Evolutionary conservation across 2,329 filamentous ascomycete genomes (phyloP).

Genomic region (Exophiala lecanii-corni): DNA sequence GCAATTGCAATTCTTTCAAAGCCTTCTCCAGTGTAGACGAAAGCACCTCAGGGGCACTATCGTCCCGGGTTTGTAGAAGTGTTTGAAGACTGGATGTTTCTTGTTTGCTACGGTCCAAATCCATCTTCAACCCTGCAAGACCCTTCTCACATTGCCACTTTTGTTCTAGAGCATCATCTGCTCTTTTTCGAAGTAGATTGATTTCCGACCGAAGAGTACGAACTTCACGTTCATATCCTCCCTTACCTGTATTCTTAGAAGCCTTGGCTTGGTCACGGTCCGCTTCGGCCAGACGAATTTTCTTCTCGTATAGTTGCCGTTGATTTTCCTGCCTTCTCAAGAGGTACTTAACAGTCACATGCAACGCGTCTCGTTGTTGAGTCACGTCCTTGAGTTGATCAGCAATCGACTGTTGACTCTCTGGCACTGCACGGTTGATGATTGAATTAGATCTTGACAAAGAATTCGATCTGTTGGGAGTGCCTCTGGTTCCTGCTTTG

Average conservation of each 20-base stretch:
- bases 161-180: constrained; percentile 89
- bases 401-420: constrained; percentile 64
- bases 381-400: constrained; percentile 90
- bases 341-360: constrained; percentile 77
- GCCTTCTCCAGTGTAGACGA: constrained; percentile 64
- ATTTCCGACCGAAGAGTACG: constrained; percentile 76
- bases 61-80: constrained; percentile 77
- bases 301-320: constrained; percentile 77
- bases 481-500: constrained; percentile 64
- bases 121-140: constrained; percentile 84
- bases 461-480: constrained; percentile 45
- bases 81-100: constrained; percentile 80
- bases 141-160: constrained; percentile 97
- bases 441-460: constrained; percentile 57
- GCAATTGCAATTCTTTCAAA: constrained; percentile 67
- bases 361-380: constrained; percentile 85
- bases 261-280: constrained; percentile 69
- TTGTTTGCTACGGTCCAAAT: constrained; percentile 89
- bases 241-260: constrained; percentile 58
- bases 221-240: constrained; percentile 81
- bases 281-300: constrained; percentile 67
- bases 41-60: constrained; percentile 62
- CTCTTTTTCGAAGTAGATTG: constrained; percentile 73
- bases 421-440: constrained; percentile 45
- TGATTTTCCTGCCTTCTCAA: constrained; percentile 82